Conservation (phyloP, 108 stramenopile species). For the Nitzschia sp. region DNA sequence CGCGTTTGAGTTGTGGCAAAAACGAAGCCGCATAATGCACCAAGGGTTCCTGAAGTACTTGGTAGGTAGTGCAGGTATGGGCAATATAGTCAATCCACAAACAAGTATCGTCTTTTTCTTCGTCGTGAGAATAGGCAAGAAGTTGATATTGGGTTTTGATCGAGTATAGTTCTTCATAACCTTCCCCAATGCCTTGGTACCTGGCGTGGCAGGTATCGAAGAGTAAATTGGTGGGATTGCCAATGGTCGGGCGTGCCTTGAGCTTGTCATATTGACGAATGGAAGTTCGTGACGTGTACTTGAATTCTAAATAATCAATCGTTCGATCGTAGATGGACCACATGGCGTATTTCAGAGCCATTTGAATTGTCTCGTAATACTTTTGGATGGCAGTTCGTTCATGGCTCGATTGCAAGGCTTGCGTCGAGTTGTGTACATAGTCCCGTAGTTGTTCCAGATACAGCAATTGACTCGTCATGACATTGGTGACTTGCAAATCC, state of each 20-base stretch:
- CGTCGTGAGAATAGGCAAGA: constrained; percentile 14
- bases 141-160: constrained; percentile 27
- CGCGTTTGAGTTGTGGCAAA: constrained; percentile 60
- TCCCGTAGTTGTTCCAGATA: background rate
- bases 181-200: background rate
- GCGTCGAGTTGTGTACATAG: background rate
- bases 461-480: background rate
- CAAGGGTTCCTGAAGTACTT: constrained; percentile 76
- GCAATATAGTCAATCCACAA: constrained; percentile 60
- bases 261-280: constrained; percentile 13
- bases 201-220: background rate
- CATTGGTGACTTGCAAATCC: background rate
- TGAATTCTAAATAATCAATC: background rate
- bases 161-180: constrained; percentile 13
- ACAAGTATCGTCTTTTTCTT: constrained; percentile 46
- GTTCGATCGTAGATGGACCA: constrained; percentile 9
- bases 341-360: constrained; percentile 15
- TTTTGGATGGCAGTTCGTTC: constrained; percentile 20
- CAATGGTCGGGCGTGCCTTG: background rate
- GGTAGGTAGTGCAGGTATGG: constrained; percentile 74
- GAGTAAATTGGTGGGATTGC: background rate
- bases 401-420: background rate
- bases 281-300: background rate
- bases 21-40: constrained; percentile 80
- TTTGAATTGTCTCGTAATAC: constrained; percentile 18